phyloP scores from a whole-genome alignment of 2,329 filamentous ascomycete genomes.

The Fusarium keratoplasticum region DNA sequence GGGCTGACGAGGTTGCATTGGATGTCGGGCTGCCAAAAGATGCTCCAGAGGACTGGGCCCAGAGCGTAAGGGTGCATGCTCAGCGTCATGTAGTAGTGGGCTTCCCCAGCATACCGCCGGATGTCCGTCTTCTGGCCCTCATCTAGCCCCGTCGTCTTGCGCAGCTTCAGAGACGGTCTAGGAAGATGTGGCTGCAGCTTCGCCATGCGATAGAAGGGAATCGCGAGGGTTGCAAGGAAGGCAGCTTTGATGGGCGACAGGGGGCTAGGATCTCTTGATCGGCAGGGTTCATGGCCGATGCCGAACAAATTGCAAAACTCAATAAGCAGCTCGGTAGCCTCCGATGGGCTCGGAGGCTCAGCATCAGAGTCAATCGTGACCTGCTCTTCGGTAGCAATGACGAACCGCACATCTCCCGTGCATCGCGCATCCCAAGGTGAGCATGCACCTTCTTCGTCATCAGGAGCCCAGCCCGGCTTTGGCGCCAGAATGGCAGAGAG shows the following conservation, averaged over 20 bases:
- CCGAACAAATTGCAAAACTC: slow-evolving; percentile 43
- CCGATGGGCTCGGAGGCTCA: slow-evolving; percentile 27
- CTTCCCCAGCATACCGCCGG: slow-evolving; percentile 33
- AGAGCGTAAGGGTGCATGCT: slow-evolving; percentile 43
- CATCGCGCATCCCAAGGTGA: slow-evolving; percentile 38
- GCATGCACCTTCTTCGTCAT: slow-evolving; percentile 30
- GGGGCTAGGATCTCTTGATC: slow-evolving; percentile 10
- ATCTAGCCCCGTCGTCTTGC: slow-evolving; percentile 9
- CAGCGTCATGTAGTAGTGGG: slow-evolving; percentile 48
- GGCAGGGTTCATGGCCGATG: slow-evolving; percentile 33
- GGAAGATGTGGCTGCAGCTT: slow-evolving; percentile 41
- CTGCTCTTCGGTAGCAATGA: slow-evolving; percentile 36
- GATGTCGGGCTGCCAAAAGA: slow-evolving; percentile 48
- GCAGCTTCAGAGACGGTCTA: slow-evolving; percentile 24
- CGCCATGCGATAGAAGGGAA: slow-evolving; percentile 44
- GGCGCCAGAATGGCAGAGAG: slow-evolving; percentile 43
- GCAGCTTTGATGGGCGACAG: slow-evolving; percentile 42
- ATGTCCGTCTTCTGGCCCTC: slow-evolving; percentile 24
- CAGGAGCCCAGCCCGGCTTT: slow-evolving; percentile 35
- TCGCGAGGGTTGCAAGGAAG: slow-evolving; percentile 41
- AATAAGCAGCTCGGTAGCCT: slow-evolving; percentile 41
- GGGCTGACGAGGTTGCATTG: slow-evolving; percentile 47
- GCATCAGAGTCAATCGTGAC: slow-evolving; percentile 26
- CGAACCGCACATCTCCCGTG: slow-evolving; percentile 28
- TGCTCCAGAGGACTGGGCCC: slow-evolving; percentile 46